Base-by-base conservation (phyloP, 2,329 filamentous ascomycete genomes). In the Hymenoscyphus albidus region DNA sequence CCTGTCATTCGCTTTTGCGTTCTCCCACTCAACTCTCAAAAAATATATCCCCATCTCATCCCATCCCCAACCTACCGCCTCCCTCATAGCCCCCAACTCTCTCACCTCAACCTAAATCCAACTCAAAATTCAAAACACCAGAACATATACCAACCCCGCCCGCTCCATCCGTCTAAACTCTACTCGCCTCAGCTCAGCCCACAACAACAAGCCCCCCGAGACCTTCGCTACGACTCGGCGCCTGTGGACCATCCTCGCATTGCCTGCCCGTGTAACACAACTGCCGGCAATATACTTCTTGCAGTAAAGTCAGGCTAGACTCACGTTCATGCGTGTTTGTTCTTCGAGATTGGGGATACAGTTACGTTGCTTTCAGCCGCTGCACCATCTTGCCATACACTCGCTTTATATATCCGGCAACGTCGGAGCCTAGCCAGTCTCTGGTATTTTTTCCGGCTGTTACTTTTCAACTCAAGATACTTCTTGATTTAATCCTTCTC, bases 1-100 rank as follows among this genome's bases (percentile, higher is more conserved):
- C 86, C 86, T 87, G 85, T 88, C 86, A 87, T 85, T 89, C 86
- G 86, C 86, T 89, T 87, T 75, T 74, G 70, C 70, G 68, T 71
- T 68, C 51, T 42, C 32, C 57, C 16, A 10, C 55, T 16, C n/a
- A 38, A 12, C 13, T 59, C 61, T 58, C 61, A 27, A 39, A 39
- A 39, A 27, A 38, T 60, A 35, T 54, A 38, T 42, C 35, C 54
- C 27, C 51, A 38, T 16, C n/a, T n/a, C n/a, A 18, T 22, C 16
- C 22, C 42, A 22, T 39, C 13, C 9, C 31, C 16, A n/a, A 42
- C 35, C 32, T 27, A n/a, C 14, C 35, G 18, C 18, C 22, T 14
- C 35, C 39, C 14, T 2, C n/a, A 27, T 44, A 27, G 16, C 39
- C 40, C 38, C 9, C 35, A 35, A 35, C 35, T 35, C 35, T 35